These are phyloP conservation scores for Penicillium hordei DNA, from an alignment of 2,329 filamentous ascomycete genomes.

Conservation along the genomic window DNA sequence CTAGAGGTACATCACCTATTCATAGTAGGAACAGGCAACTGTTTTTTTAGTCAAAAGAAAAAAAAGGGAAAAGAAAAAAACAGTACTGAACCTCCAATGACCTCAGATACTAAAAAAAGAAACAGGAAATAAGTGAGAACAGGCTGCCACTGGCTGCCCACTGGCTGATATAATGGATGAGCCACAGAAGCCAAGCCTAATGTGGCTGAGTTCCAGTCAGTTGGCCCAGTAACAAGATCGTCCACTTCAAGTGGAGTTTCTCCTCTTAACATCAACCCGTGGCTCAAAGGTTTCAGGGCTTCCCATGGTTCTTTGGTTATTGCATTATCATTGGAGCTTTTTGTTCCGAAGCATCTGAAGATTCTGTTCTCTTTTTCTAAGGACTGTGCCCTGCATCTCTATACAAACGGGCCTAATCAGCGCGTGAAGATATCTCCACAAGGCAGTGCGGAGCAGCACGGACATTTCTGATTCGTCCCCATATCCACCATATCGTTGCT, in stretches of 20 bases:
- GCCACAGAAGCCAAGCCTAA: constrained; percentile 6
- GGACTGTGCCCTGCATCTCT: background rate
- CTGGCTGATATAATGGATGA: background rate
- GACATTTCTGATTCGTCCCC: constrained; percentile 20
- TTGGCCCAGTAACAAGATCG: constrained; percentile 12
- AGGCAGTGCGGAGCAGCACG: constrained; percentile 18
- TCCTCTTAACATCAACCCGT: background rate
- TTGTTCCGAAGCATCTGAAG: background rate
- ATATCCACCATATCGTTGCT: constrained; percentile 17
- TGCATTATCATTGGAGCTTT: constrained; percentile 6
- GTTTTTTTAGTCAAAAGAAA: background rate
- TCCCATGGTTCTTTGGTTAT: background rate
- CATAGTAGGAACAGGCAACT: background rate
- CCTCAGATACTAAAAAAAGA: constrained; percentile 11
- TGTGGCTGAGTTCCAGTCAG: constrained; percentile 6
- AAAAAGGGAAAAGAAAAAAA: no score
- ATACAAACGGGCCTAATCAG: constrained; percentile 1
- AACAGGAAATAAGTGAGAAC: background rate
- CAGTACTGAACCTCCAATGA: background rate
- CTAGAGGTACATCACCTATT: background rate
- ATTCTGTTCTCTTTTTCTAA: background rate
- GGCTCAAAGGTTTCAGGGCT: constrained; percentile 9
- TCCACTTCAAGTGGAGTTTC: background rate
- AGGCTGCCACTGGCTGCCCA: background rate
- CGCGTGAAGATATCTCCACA: constrained; percentile 4